A percentile compares a stretch with the other conserved stretches of the same genome.
phyloP scores from a whole-genome alignment of 768 basidiomycete species.

The Crucibulum laeve region DNA sequence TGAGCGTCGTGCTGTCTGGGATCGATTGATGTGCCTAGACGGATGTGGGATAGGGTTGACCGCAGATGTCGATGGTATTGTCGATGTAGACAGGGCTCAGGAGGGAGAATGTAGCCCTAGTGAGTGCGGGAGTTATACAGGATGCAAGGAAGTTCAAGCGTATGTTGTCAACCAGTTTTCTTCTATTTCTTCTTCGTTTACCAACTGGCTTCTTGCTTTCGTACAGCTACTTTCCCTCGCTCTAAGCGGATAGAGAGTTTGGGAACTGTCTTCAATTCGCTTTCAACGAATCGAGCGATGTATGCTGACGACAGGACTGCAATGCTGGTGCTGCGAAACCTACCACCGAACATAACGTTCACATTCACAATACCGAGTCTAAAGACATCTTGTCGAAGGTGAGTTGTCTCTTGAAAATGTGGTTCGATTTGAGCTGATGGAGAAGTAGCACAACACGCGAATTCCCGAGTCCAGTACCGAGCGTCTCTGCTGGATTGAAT shows the following conservation, averaged over 20 bases:
- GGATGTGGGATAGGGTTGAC: no score
- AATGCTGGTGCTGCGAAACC: background rate
- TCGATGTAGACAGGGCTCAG: no score
- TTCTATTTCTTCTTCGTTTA: no score
- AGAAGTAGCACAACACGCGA: background rate
- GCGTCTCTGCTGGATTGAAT: background rate
- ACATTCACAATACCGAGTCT: background rate
- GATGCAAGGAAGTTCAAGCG: no score
- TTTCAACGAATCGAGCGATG: background rate
- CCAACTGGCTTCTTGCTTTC: no score
- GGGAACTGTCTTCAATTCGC: background rate
- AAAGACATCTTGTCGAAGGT: background rate
- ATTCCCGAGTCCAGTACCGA: background rate
- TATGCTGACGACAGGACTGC: background rate
- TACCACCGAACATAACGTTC: background rate
- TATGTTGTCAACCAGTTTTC: no score
- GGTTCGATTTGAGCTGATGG: background rate
- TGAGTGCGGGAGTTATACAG: no score
- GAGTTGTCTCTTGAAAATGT: background rate
- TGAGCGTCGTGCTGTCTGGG: no score
- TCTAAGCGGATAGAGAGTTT: background rate
- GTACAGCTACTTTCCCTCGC: no score
- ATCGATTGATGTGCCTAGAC: no score
- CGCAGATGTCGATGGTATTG: no score
- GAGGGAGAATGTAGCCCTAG: no score